These are phyloP conservation scores for Peniophora sp. DNA, from an alignment of 1,284 basidiomycete species.

Conservation along the genomic window DNA sequence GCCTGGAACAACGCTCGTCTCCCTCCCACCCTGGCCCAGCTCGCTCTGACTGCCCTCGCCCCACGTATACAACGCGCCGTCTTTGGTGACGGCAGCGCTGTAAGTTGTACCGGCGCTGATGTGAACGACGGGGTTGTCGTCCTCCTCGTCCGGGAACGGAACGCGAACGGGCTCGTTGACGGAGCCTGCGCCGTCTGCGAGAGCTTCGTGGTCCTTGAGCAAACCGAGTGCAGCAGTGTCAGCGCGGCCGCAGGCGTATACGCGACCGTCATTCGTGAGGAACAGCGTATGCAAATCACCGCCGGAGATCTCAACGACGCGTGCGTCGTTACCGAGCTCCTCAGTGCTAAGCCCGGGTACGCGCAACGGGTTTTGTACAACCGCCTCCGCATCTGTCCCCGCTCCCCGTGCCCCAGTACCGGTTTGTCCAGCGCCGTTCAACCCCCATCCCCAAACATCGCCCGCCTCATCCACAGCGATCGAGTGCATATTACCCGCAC, in stretches of 20 bases:
- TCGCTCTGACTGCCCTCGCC: slow-evolving; percentile 75
- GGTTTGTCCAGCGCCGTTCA: slow-evolving; percentile 73
- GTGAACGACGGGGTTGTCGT: slow-evolving; percentile 64
- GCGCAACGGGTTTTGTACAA: slow-evolving; percentile 63
- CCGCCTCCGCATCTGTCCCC: slow-evolving; percentile 37
- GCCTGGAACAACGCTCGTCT: slow-evolving; percentile 49
- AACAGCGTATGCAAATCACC: slow-evolving; percentile 89
- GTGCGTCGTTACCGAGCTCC: slow-evolving; percentile 53
- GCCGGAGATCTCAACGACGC: slow-evolving; percentile 64
- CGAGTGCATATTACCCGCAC: slow-evolving; percentile 79
- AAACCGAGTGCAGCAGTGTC: slow-evolving; percentile 79
- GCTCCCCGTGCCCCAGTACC: slow-evolving; percentile 44
- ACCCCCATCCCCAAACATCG: slow-evolving; percentile 85
- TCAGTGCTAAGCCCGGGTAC: slow-evolving; percentile 62
- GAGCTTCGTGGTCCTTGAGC: slow-evolving; percentile 46
- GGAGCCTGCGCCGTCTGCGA: slow-evolving; percentile 42
- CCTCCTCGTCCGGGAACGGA: slow-evolving; percentile 52
- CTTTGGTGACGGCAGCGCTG: slow-evolving; percentile 73
- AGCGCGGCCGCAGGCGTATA: slow-evolving; percentile 77
- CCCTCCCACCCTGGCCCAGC: slow-evolving; percentile 54
- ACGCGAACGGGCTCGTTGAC: slow-evolving; percentile 58
- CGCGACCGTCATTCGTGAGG: slow-evolving; percentile 74
- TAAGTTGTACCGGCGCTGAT: slow-evolving; percentile 77
- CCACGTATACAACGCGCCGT: slow-evolving; percentile 81
- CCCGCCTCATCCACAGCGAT: slow-evolving; percentile 84